phyloP scores from a whole-genome alignment of 2,329 filamentous ascomycete genomes.

The Aspergillus tanneri region DNA sequence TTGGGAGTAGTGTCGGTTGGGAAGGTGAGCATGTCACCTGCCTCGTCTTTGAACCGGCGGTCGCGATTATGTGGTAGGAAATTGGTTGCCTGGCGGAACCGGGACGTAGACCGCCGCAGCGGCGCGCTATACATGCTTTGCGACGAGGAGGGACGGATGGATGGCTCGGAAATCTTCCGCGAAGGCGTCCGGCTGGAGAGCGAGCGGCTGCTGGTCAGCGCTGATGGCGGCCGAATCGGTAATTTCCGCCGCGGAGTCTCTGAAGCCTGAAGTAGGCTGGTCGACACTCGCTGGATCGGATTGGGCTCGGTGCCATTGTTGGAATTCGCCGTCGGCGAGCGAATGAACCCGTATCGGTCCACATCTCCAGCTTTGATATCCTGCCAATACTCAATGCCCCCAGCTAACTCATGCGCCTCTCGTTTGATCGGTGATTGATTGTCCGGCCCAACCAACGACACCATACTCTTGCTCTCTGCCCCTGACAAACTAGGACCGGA shows the following conservation, averaged over 20 bases:
- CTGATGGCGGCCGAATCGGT: slow-evolving; percentile 52
- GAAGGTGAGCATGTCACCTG: slow-evolving; percentile 64
- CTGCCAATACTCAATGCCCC: slow-evolving; percentile 65
- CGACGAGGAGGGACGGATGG: slow-evolving; percentile 48
- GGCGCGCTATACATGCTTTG: slow-evolving; percentile 46
- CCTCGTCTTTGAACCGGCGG: slow-evolving; percentile 57
- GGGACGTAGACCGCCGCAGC: slow-evolving; percentile 41
- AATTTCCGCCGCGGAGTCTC: slow-evolving; percentile 56
- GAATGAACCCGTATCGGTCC: slow-evolving; percentile 66
- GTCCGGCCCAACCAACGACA: slow-evolving; percentile 28
- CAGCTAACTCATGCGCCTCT: slow-evolving; percentile 58
- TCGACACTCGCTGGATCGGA: slow-evolving; percentile 59
- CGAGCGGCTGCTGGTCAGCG: slow-evolving; percentile 47
- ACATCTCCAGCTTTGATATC: slow-evolving; percentile 59
- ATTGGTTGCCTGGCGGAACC: slow-evolving; percentile 55
- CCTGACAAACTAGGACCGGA: slow-evolving; percentile 28
- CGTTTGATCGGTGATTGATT: slow-evolving; percentile 43
- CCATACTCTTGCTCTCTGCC: slow-evolving; percentile 28
- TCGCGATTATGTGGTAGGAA: slow-evolving; percentile 54
- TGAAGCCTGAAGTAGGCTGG: slow-evolving; percentile 57
- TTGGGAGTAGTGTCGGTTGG: slow-evolving; percentile 53
- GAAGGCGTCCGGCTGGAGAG: slow-evolving; percentile 41
- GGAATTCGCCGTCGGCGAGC: slow-evolving; percentile 27
- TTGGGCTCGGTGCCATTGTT: slow-evolving; percentile 36
- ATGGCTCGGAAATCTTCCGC: slow-evolving; percentile 44